Conservation (phyloP, 2,329 filamentous ascomycete species). For the Pseudogymnoascus sp. region DNA sequence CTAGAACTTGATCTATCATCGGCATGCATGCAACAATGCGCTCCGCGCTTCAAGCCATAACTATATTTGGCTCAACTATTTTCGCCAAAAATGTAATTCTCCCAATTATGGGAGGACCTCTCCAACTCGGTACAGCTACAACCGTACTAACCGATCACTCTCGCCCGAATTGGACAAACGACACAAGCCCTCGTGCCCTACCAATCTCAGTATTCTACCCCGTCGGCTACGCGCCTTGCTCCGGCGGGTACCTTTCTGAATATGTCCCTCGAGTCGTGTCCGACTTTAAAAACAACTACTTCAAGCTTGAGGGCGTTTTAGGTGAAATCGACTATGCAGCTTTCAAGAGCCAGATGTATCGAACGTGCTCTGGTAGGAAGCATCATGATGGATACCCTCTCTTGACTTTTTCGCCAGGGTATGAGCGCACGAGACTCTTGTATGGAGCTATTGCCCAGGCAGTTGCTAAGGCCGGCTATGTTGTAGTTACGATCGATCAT, state of each 20-base stretch:
- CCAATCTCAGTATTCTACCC: not conserved
- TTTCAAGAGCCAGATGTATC: constrained; percentile 2
- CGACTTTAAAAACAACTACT: not conserved
- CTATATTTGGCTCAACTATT: not conserved
- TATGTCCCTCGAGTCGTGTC: not conserved
- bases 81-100: not conserved
- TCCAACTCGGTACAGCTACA: not conserved
- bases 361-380: not conserved
- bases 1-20: not conserved
- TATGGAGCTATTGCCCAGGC: constrained; percentile 34
- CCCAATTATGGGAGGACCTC: not conserved
- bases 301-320: not conserved
- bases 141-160: not conserved
- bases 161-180: not conserved
- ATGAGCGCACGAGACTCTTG: constrained; percentile 29
- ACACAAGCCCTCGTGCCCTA: not conserved
- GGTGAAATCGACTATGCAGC: not conserved
- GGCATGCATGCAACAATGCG: not conserved
- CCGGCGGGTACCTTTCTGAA: not conserved
- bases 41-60: not conserved
- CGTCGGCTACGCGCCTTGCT: not conserved
- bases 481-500: constrained; percentile 38
- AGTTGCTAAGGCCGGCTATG: constrained; percentile 34
- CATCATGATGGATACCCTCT: constrained; percentile 14
- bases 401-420: constrained; percentile 33